A percentile compares a stretch with the other conserved stretches of the same genome.
These are phyloP conservation scores for Hibiscus mutabilis DNA, from an alignment of 345 rosid genomes.

Conservation along the genomic window DNA sequence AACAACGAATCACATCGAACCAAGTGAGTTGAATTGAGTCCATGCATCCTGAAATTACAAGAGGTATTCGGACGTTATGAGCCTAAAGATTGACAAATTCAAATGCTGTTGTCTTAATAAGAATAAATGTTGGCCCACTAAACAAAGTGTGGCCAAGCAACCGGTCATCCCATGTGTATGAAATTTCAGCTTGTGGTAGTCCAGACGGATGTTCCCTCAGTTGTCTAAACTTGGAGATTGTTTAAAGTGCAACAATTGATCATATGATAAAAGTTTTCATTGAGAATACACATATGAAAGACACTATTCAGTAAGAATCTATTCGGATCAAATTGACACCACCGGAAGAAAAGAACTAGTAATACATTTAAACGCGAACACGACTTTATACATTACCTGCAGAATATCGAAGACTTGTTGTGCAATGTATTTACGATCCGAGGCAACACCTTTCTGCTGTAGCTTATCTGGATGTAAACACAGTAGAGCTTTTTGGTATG, in stretches of 20 bases:
- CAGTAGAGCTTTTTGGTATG: slow-evolving; percentile 83
- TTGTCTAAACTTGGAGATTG: neutral
- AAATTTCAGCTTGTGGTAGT: neutral
- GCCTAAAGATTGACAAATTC: neutral
- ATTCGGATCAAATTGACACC: neutral
- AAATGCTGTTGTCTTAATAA: neutral
- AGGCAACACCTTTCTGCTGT: slow-evolving; percentile 77
- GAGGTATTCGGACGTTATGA: neutral
- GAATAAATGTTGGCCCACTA: neutral
- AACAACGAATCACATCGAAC: slow-evolving; percentile 26
- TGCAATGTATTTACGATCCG: slow-evolving; percentile 64
- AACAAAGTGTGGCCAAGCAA: slow-evolving; percentile 2
- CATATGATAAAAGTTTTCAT: neutral
- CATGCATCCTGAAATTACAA: slow-evolving; percentile 64
- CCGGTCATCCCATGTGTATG: slow-evolving; percentile 14
- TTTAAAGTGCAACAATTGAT: slow-evolving; percentile 5
- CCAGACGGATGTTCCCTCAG: neutral
- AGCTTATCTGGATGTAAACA: slow-evolving; percentile 92
- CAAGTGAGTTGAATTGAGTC: slow-evolving; percentile 68
- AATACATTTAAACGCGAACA: no score
- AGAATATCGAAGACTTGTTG: slow-evolving; percentile 69
- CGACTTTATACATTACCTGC: slow-evolving; percentile 44
- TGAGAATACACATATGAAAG: neutral
- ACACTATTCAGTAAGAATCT: neutral
- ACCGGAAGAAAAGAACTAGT: neutral